These are phyloP conservation scores for Tetradesmus obliquus DNA, from an alignment of 139 green algal species.

Conservation along the genomic window DNA sequence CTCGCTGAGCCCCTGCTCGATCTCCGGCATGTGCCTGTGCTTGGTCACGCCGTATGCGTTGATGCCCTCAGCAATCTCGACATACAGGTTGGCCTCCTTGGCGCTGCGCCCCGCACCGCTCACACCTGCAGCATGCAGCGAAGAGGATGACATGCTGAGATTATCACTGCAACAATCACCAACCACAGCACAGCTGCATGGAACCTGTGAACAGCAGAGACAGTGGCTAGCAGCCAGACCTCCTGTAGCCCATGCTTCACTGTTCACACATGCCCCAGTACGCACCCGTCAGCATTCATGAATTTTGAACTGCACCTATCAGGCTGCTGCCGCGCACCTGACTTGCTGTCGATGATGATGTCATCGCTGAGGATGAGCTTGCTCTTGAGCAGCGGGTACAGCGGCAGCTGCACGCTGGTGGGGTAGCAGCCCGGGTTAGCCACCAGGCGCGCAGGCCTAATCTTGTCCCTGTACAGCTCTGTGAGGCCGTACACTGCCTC, in stretches of 20 bases:
- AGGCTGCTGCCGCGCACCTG: slow-evolving; percentile 55
- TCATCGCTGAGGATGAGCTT: slow-evolving; percentile 86
- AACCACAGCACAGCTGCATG: not conserved
- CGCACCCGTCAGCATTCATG: no score
- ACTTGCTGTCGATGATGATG: slow-evolving; percentile 99
- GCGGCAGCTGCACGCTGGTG: slow-evolving; percentile 87
- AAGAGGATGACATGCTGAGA: not conserved
- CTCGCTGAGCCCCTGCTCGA: slow-evolving; percentile 94
- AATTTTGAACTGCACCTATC: no score
- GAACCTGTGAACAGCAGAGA: not conserved
- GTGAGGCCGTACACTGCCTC: slow-evolving; percentile 98
- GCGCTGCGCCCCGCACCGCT: slow-evolving; percentile 89
- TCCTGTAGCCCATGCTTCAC: no score
- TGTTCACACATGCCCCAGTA: no score
- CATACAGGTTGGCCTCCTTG: slow-evolving; percentile 96
- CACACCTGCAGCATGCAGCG: slow-evolving; percentile 69
- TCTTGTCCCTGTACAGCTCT: slow-evolving; percentile 86
- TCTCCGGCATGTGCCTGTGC: slow-evolving; percentile 97
- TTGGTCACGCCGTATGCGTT: slow-evolving; percentile 80
- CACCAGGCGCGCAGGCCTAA: slow-evolving; percentile 88
- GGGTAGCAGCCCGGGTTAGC: slow-evolving; percentile 99
- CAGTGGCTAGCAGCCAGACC: no score
- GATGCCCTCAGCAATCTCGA: slow-evolving; percentile 85
- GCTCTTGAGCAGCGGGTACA: slow-evolving; percentile 83
- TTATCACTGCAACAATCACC: not conserved